Evolutionary conservation across 2,329 filamentous ascomycete genomes (phyloP).

Genomic region (Colletotrichum navitas): DNA sequence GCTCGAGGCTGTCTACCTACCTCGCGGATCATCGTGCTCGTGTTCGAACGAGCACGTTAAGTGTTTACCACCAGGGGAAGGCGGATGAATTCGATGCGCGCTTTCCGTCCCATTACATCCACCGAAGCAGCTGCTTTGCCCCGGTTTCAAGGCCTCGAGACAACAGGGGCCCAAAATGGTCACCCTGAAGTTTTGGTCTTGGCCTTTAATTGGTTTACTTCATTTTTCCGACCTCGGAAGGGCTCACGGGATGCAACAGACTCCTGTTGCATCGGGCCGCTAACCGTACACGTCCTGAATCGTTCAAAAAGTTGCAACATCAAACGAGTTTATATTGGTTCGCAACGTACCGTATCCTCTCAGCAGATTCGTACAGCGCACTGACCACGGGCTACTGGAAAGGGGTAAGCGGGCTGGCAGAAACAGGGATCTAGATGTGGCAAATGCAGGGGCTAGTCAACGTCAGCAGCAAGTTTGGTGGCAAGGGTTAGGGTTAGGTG

Average conservation of each 20-base stretch:
- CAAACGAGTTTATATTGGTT: neutral
- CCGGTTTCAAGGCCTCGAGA: constrained; percentile 5
- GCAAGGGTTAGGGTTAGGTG: too few species aligned
- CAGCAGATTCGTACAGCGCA: too few species aligned
- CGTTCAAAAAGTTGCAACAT: neutral
- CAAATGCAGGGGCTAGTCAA: too few species aligned
- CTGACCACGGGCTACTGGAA: too few species aligned
- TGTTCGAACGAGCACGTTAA: neutral
- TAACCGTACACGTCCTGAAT: neutral
- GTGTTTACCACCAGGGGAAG: constrained; percentile 15
- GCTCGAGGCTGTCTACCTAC: neutral
- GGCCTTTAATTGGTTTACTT: neutral
- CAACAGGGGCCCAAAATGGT: constrained; percentile 2
- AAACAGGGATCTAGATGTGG: too few species aligned
- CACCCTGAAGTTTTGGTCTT: neutral
- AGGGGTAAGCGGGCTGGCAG: too few species aligned
- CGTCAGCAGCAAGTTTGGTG: too few species aligned
- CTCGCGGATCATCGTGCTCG: constrained; percentile 3
- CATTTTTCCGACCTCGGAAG: neutral
- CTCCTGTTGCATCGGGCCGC: constrained; percentile 23
- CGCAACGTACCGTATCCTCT: too few species aligned
- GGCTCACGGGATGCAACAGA: neutral
- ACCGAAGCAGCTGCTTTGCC: neutral
- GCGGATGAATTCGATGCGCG: neutral
- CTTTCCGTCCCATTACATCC: neutral